Base-by-base conservation (phyloP, 768 basidiomycete species). In the Mycena olivaceomarginata region DNA sequence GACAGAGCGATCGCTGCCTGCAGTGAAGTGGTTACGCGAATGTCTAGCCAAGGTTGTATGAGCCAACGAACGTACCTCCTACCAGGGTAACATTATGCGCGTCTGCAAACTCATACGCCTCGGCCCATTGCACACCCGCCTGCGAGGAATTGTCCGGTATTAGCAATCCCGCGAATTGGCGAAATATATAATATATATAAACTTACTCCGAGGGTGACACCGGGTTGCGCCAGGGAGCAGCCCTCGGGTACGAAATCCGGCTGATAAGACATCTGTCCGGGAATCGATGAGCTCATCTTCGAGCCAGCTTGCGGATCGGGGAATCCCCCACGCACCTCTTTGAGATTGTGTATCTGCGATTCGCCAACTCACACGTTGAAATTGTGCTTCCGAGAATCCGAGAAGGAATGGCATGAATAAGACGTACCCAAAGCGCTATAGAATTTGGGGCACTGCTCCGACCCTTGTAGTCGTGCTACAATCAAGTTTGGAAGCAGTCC, bases 381-480 rank as follows among this genome's bases (percentile, higher is more conserved):
- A 16, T 25, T 66, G 25, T 12, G 13, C 2, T 48, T 65, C 45
- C n/a, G 62, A 48, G 25, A 25, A 31, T 25, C 25, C 25, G 25
- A 25, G 25, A 25, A 25, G 25, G 25, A 25, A 25, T 25, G 25
- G 25, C 41, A 25, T 57, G n/a, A 10, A 10, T 3, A 37, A 20
- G 3, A 64, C 84, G 41, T 81, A 90, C 89, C 90, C 90, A 90
- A n/a, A 90, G 81, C 53, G 85, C 87, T 3, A 90, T 77, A n/a
- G 90, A 88, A 8, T 84, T 82, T 9, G 87, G 88, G 13, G 86
- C 88, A 70, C 88, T 89, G 77, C 90, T 90, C 7, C 90, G 84
- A 20, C 89, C 90, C 74, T 86, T 88, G 76, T 89, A 90, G 76
- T 90, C 90, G 77, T 90, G 90, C 89, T 90, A 66, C 46, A 9